Conservation (phyloP, 495 filamentous ascomycete species). For the Lophiostoma macrostomum region DNA sequence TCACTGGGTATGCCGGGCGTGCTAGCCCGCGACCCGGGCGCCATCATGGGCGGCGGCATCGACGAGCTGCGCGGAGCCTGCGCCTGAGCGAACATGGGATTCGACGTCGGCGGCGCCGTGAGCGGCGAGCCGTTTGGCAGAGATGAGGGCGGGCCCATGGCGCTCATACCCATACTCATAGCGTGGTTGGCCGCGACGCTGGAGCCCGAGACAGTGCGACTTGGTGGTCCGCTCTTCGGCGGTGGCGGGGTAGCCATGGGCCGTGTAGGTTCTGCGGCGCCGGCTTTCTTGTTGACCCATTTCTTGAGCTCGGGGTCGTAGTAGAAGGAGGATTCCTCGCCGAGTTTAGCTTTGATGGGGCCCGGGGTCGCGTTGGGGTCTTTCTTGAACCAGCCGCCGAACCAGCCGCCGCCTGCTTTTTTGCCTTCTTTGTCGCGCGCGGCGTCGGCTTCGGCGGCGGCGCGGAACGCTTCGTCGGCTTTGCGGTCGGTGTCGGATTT, state of each 20-base stretch:
- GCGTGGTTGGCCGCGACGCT: constrained; percentile 20
- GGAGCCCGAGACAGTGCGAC: constrained; percentile 27
- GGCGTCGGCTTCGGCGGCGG: constrained; percentile 80
- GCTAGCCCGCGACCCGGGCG: constrained; percentile 8
- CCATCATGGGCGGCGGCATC: constrained; percentile 31
- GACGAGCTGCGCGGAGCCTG: constrained; percentile 22
- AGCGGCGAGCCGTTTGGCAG: constrained; percentile 13
- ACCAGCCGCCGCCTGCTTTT: constrained; percentile 60
- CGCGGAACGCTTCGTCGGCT: constrained; percentile 74
- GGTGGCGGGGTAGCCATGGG: constrained; percentile 44
- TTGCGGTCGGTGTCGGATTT: constrained; percentile 52
- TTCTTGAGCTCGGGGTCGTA: constrained; percentile 93
- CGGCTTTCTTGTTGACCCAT: constrained; percentile 95
- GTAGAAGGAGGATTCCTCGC: constrained; percentile 88
- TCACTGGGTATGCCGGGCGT: constrained; percentile 26
- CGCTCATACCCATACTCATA: not conserved
- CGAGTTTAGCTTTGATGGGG: constrained; percentile 90
- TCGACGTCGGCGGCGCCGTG: constrained; percentile 18
- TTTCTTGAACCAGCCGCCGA: constrained; percentile 85
- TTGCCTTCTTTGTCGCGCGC: constrained; percentile 24
- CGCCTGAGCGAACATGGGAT: no score
- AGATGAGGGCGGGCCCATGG: constrained; percentile 5
- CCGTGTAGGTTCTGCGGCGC: constrained; percentile 39
- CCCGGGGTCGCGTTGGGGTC: constrained; percentile 53
- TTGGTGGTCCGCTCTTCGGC: constrained; percentile 37